A percentile compares a stretch with the other conserved stretches of the same genome.
phyloP scores from a whole-genome alignment of 768 basidiomycete species.

The Hericium erinaceus region DNA sequence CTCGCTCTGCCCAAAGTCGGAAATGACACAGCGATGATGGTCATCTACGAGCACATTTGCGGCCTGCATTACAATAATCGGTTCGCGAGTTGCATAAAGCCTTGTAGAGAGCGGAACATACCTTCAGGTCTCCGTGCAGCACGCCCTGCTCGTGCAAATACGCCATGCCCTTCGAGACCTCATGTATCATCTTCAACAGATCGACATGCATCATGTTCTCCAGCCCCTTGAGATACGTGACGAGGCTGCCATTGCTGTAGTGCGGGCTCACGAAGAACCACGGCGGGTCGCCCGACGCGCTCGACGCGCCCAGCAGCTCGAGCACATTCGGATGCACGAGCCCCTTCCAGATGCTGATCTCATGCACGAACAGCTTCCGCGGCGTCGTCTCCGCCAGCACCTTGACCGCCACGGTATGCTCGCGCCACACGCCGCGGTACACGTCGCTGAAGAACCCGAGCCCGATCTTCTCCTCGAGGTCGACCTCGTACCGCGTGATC shows the following conservation, averaged over 20 bases:
- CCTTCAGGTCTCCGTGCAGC: constrained; percentile 78
- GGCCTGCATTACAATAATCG: constrained; percentile 30
- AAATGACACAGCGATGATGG: constrained; percentile 55
- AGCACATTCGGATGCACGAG: constrained; percentile 64
- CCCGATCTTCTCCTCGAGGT: constrained; percentile 59
- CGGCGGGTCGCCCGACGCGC: constrained; percentile 55
- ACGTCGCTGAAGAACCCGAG: constrained; percentile 72
- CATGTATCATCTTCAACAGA: constrained; percentile 52
- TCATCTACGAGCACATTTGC: constrained; percentile 74
- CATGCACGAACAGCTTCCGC: constrained; percentile 54
- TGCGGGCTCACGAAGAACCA: constrained; percentile 55
- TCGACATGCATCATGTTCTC: constrained; percentile 29
- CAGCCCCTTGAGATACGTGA: constrained; percentile 40
- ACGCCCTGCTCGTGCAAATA: constrained; percentile 65
- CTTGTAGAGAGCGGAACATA: constrained; percentile 17
- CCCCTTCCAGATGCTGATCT: constrained; percentile 64
- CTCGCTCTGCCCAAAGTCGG: constrained; percentile 79
- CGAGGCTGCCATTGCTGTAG: constrained; percentile 54
- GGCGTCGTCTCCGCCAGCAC: constrained; percentile 55
- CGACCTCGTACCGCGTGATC: constrained; percentile 75
- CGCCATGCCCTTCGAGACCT: constrained; percentile 72
- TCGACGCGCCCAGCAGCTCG: constrained; percentile 70
- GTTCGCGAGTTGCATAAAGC: background rate
- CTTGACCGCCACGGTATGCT: constrained; percentile 61
- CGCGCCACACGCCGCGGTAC: constrained; percentile 67